Percentiles rank a stretch among this genome's conserved stretches.
These are phyloP conservation scores for Diddensiella caesifluorescens DNA, from an alignment of 805 yeast species.

Conservation along the genomic window DNA sequence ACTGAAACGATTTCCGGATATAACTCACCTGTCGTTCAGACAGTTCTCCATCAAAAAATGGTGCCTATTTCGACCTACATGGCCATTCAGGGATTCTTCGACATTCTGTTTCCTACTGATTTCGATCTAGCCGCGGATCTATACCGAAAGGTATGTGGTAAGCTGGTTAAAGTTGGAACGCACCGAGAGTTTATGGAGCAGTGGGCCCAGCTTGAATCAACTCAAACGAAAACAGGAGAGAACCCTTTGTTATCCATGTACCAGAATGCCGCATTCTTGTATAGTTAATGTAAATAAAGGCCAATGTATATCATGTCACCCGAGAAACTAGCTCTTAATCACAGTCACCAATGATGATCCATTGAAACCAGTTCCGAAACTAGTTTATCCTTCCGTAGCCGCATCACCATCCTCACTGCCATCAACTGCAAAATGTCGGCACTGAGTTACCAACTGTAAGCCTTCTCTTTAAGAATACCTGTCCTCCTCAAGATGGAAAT, in stretches of 20 bases:
- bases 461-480: not conserved
- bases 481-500: not conserved
- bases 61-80: conserved; percentile 66
- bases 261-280: conserved; percentile 59
- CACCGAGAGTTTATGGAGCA: conserved; percentile 60
- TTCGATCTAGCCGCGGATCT: conserved; percentile 56
- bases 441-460: conserved; percentile 11
- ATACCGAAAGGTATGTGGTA: conserved; percentile 61
- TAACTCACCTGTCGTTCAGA: conserved; percentile 75
- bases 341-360: not conserved
- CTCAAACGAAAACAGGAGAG: conserved; percentile 71
- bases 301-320: no score
- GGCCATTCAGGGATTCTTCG: conserved; percentile 83
- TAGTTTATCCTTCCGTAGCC: no score
- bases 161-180: conserved; percentile 45
- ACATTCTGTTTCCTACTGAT: conserved; percentile 82
- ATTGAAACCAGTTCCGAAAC: not conserved
- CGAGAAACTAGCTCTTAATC: not conserved
- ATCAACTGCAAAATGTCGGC: not conserved
- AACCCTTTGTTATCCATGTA: conserved; percentile 80
- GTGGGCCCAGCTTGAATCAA: conserved; percentile 66
- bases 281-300: conserved; percentile 17
- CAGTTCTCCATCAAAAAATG: conserved; percentile 61
- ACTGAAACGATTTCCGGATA: conserved; percentile 45
- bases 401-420: not conserved